phyloP scores from a whole-genome alignment of 1,139 yeast species.

The Hansenula lynferdii region DNA sequence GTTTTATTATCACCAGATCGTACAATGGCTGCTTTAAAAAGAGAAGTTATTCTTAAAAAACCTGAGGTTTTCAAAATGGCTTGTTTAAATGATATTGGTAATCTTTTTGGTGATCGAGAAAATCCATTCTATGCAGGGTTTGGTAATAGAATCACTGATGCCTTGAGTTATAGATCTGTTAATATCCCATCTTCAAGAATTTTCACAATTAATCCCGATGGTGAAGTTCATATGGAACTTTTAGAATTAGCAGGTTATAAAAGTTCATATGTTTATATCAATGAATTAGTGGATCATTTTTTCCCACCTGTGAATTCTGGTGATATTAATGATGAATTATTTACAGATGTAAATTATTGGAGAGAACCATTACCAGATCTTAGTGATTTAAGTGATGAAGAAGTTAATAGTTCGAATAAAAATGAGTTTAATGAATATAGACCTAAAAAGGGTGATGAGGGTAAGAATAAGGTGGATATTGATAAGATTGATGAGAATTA shows the following conservation, averaged over 20 bases:
- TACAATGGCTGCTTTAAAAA: conserved; percentile 87
- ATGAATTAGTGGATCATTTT: conserved; percentile 94
- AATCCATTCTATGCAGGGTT: conserved; percentile 97
- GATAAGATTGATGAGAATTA: conserved; percentile 19
- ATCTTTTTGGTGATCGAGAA: conserved; percentile 41
- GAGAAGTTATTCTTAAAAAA: conserved; percentile 90
- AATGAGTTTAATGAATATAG: conserved; percentile 7
- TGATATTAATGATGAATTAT: conserved; percentile 53
- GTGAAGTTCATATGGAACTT: conserved; percentile 97
- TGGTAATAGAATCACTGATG: conserved; percentile 96
- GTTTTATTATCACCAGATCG: conserved; percentile 95
- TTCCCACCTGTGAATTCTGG: conserved; percentile 77
- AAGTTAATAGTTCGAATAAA: conserved; percentile 2
- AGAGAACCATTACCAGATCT: conserved; percentile 70
- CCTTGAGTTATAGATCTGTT: conserved; percentile 89
- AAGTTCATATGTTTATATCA: conserved; percentile 83
- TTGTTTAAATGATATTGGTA: conserved; percentile 80
- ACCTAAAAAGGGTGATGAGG: no score
- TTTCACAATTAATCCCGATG: conserved; percentile 93
- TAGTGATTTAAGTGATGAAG: conserved; percentile 29
- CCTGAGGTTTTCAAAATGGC: conserved; percentile 99
- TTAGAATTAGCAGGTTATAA: conserved; percentile 91
- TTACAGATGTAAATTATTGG: conserved; percentile 90
- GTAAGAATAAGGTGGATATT: conserved; percentile 7
- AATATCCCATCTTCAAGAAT: conserved; percentile 93